Percentiles rank a stretch among this genome's conserved stretches.
These are phyloP conservation scores for Saccharomycopsis hybrid DNA, from an alignment of 1,139 yeast genomes.

Conservation along the genomic window DNA sequence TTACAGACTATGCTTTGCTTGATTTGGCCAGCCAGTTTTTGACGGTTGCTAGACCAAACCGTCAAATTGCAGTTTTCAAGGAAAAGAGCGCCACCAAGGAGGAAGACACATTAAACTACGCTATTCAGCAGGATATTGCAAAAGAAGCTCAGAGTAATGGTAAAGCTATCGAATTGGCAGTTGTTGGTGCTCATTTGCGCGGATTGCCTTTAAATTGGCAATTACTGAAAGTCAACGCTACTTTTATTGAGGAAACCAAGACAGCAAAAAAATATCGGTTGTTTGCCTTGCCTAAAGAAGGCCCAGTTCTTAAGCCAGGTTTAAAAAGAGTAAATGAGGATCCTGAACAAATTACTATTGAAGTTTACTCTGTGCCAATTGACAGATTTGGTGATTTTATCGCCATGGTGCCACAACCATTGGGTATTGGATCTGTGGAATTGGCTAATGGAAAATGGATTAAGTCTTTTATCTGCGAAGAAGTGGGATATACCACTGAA, in stretches of 20 bases:
- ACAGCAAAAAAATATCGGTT: slow-evolving; percentile 71
- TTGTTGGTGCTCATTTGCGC: slow-evolving; percentile 89
- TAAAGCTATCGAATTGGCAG: slow-evolving; percentile 69
- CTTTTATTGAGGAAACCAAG: slow-evolving; percentile 54
- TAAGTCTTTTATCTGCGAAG: slow-evolving; percentile 92
- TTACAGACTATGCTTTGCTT: slow-evolving; percentile 81
- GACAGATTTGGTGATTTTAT: slow-evolving; percentile 78
- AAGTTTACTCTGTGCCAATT: slow-evolving; percentile 74
- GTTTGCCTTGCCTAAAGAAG: slow-evolving; percentile 73
- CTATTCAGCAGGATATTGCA: slow-evolving; percentile 23
- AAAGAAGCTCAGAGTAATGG: slow-evolving; percentile 34
- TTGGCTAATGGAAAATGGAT: slow-evolving; percentile 74
- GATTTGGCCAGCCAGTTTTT: slow-evolving; percentile 75
- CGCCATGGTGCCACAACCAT: slow-evolving; percentile 84
- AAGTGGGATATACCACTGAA: slow-evolving; percentile 62
- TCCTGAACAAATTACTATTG: slow-evolving; percentile 64
- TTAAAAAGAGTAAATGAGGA: slow-evolving; percentile 54
- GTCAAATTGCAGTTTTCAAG: slow-evolving; percentile 40
- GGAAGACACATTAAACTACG: slow-evolving; percentile 35
- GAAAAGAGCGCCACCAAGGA: slow-evolving; percentile 21
- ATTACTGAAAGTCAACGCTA: slow-evolving; percentile 78
- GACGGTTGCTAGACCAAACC: slow-evolving; percentile 41
- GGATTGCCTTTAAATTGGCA: slow-evolving; percentile 96
- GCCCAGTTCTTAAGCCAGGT: slow-evolving; percentile 86
- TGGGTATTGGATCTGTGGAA: slow-evolving; percentile 91